Evolutionary conservation across 2,329 filamentous ascomycete genomes (phyloP), one percentile per base, ranked within the genome.

Genomic region (Calonectria pseudoreteaudii): DNA sequence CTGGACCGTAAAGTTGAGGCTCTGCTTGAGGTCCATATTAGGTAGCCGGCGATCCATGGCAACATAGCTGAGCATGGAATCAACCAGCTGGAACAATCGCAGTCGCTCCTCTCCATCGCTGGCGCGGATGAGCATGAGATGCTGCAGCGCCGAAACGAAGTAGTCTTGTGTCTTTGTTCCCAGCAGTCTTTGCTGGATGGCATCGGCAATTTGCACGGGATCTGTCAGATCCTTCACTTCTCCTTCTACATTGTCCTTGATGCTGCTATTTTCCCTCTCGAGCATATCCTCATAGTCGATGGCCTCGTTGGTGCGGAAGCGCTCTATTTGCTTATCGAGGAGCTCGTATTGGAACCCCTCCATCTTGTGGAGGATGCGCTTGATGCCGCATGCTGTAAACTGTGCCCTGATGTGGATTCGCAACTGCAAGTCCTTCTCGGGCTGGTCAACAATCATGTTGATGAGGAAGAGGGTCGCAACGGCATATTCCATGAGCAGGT

Each of bases 251-350:
- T 91, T 94, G 82, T 98, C 96, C 83, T 97, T 94, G 85, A 97
- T 94, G 83, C 95, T 98, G 83, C 92, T 96, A 80, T 93, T 94
- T 85, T 98, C 97, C 75, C 93, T 91, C 85, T 98, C 96, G 60
- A 98, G 91, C 85, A 98, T 93, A 84, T 98, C 97, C 86, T 99
- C 97, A 83, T 98, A 98, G 87, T 99, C 97, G 83, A 98, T 98
- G 69, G 95, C 95, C 85, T 98, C 96, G 83, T 98, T 98, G 76
- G 94, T 93, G 72, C 95, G 92, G 88, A 97, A 99, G 68, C 93
- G 93, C 84, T 98, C 96, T 81, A 98, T 94, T 87, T 99, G 97
- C 89, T 98, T 98, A 89, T 98, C 96, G 79, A 99, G 97, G 80
- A 97, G 91, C 80, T 99, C 97, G 86, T 98, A 99, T 85, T 98